Conservation (phyloP, 768 basidiomycete genomes). For the Mycena vulgaris region DNA sequence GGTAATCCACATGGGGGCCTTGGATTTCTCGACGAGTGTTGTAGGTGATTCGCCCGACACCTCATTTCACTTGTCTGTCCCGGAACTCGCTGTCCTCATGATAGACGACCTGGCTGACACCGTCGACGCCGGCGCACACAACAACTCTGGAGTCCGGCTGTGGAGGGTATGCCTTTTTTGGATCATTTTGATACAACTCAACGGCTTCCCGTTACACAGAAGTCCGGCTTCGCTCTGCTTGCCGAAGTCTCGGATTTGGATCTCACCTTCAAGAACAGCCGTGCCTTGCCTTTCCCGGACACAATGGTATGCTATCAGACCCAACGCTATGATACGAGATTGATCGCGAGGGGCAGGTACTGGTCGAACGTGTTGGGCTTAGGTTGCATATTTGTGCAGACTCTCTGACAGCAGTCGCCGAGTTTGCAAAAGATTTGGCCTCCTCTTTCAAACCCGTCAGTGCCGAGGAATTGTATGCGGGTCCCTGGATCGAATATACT, state of each 20-base stretch:
- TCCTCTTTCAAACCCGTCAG: conserved; percentile 57
- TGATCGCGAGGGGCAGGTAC: conserved; percentile 59
- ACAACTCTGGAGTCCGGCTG: conserved; percentile 55
- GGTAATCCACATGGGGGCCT: conserved; percentile 75
- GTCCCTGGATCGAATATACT: not conserved
- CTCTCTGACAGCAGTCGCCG: conserved; percentile 71
- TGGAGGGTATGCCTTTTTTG: conserved; percentile 76
- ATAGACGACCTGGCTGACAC: conserved; percentile 66
- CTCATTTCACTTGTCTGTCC: conserved; percentile 64
- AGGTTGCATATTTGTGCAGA: conserved; percentile 85
- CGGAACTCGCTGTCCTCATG: conserved; percentile 66
- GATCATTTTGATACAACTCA: not conserved
- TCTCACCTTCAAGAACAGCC: conserved; percentile 56
- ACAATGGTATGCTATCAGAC: conserved; percentile 51
- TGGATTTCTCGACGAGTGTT: conserved; percentile 82
- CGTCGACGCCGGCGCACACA: conserved; percentile 39
- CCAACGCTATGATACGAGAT: not conserved
- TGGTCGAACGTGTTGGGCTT: conserved; percentile 67
- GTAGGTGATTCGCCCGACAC: conserved; percentile 75
- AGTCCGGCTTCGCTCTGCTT: conserved; percentile 78
- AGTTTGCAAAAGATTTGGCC: conserved; percentile 68
- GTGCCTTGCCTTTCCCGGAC: conserved; percentile 48
- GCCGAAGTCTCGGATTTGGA: conserved; percentile 70
- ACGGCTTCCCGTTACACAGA: conserved; percentile 53
- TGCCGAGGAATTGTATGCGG: conserved; percentile 40